phyloP scores from a whole-genome alignment of 2,329 filamentous ascomycete genomes.

The Alternaria postmessia region DNA sequence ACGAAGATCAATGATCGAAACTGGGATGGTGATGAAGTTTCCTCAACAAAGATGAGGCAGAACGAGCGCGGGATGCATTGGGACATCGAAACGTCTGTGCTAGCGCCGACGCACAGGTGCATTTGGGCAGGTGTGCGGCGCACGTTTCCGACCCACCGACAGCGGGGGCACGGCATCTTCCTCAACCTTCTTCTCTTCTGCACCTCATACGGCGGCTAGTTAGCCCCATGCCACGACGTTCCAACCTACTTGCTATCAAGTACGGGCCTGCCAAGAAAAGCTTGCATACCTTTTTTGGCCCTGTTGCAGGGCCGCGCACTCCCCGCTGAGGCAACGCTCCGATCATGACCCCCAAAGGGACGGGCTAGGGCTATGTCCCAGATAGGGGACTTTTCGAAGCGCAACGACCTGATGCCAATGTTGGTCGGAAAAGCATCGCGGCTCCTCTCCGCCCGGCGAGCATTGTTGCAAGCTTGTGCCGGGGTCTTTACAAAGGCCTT shows the following conservation, averaged over 20 bases:
- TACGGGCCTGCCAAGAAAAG: constrained; percentile 14
- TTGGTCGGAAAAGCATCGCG: constrained; percentile 1
- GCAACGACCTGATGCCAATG: constrained; percentile 2
- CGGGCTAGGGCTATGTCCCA: constrained; percentile 3
- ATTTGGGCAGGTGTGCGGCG: not conserved
- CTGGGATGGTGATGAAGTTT: constrained; percentile 10
- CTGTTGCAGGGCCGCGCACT: constrained; percentile 9
- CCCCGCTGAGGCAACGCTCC: constrained; percentile 11
- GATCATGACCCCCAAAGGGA: constrained; percentile 18
- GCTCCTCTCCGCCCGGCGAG: constrained; percentile 18
- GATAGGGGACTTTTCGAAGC: constrained; percentile 15
- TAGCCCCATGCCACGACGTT: constrained; percentile 17
- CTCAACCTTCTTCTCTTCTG: constrained; percentile 9
- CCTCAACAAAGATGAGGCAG: constrained; percentile 11
- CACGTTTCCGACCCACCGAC: constrained; percentile 14
- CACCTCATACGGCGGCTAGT: constrained; percentile 11
- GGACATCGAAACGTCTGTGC: constrained; percentile 6
- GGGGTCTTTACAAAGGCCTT: constrained; percentile 6
- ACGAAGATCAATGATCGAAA: constrained; percentile 15
- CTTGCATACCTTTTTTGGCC: constrained; percentile 14
- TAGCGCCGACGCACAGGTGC: constrained; percentile 10
- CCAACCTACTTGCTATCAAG: constrained; percentile 6
- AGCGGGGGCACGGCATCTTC: constrained; percentile 9
- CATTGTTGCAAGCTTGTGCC: constrained; percentile 6
- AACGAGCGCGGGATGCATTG: constrained; percentile 7